Evolutionary conservation across 768 basidiomycete genomes (phyloP), one percentile per base, ranked within the genome.

Genomic region (Pulveroboletus sp.): DNA sequence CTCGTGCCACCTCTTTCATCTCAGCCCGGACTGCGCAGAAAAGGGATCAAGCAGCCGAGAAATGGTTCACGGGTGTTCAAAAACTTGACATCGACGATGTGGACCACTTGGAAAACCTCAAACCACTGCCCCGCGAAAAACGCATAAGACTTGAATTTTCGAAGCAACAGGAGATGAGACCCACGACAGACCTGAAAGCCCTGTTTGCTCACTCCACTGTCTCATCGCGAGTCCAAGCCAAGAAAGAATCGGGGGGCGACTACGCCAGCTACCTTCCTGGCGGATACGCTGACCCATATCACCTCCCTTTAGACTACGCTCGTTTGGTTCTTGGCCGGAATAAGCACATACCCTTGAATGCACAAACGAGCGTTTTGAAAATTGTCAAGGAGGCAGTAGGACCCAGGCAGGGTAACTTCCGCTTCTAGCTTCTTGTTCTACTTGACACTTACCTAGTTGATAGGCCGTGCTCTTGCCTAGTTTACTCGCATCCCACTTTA

Each of bases 251-350:
- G 14, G 77, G 70, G 5, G 80, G 81, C 24, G 75, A 80, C 53
- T 85, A 85, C 55, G 65, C 72, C 14, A 72, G 72, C 32, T 78
- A 76, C 52, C 60, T 75, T 38, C 67, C 72, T 9, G 47, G 50
- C 11, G 39, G 54, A 21, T 54, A 63, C 8, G 53, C 58, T 37
- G 58, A 65, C 47, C 74, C 60, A 38, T 46, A 64, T 32, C 63
- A 55, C 32, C 50, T 73, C 34, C 71, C 78, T 6, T 45, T 75
- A 24, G 69, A 71, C 27, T 68, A 74, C 19, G 77, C 79, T 19
- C 64, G 64, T 12, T 64, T 77, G 20, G 62, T 67, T 40, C 62
- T 84, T 50, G 71, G 72, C 4, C 69, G 69, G 45, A 72, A 71
- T 51, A 70, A 67, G 37, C 72, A 78, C 32, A 66, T 78, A 35